phyloP scores from a whole-genome alignment of 129 eudicot species.

The Deinandra increscens region DNA sequence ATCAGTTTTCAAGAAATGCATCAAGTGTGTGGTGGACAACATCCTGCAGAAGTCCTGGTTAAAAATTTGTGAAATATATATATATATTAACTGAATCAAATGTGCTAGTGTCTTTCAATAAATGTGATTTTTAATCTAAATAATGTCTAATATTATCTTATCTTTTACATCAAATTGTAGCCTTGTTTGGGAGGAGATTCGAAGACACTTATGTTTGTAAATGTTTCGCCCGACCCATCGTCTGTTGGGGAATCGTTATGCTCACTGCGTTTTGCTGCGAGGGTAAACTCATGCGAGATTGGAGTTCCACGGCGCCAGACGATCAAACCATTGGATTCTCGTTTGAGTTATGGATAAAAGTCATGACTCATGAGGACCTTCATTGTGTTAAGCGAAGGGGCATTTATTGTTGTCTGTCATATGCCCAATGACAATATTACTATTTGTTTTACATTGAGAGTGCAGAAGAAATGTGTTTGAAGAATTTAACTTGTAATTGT shows the following conservation, averaged over 20 bases:
- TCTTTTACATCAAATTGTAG: conserved; percentile 17
- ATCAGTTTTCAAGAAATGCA: background rate
- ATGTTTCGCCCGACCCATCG: conserved; percentile 59
- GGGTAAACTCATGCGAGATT: conserved; percentile 65
- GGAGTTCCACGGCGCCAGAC: conserved; percentile 66
- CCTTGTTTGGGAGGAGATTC: conserved; percentile 79
- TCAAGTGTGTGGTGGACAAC: background rate
- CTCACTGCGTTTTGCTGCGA: conserved; percentile 58
- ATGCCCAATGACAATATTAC: conserved; percentile 24
- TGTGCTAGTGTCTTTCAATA: background rate
- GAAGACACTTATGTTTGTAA: conserved; percentile 64
- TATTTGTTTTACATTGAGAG: conserved; percentile 23
- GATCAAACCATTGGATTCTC: conserved; percentile 46
- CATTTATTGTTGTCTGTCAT: conserved; percentile 18
- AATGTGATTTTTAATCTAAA: background rate
- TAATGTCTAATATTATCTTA: background rate
- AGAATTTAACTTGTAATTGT: conserved; percentile 29
- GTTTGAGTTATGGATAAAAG: conserved; percentile 47
- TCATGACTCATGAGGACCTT: background rate
- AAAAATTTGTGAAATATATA: background rate
- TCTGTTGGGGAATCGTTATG: conserved; percentile 54
- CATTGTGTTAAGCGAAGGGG: conserved; percentile 6
- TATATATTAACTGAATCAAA: background rate
- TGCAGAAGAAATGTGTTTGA: conserved; percentile 22
- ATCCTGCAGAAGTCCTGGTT: background rate